Conservation (phyloP, 1,284 basidiomycete species). For the Pisolithus thermaeus region DNA sequence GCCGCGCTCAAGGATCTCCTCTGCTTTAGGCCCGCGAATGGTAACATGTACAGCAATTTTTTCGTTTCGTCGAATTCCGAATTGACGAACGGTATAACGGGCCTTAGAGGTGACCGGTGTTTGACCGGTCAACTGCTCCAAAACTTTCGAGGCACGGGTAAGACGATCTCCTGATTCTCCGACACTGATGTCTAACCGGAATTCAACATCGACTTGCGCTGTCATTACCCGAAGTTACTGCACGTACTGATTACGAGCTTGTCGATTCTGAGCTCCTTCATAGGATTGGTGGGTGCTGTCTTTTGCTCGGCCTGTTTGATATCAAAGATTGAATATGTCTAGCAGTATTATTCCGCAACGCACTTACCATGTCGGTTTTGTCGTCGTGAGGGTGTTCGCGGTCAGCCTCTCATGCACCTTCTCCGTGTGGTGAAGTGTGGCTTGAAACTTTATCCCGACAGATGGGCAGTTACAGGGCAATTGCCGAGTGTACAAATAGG, state of each 20-base stretch:
- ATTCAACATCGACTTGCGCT: not conserved
- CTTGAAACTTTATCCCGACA: constrained; percentile 40
- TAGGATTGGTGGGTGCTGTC: constrained; percentile 84
- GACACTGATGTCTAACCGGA: constrained; percentile 88
- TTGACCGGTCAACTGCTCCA: constrained; percentile 99
- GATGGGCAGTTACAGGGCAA: constrained; percentile 28
- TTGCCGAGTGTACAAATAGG: constrained; percentile 10
- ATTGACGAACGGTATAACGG: constrained; percentile 98
- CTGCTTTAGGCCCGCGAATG: constrained; percentile 98
- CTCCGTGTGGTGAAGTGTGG: constrained; percentile 33
- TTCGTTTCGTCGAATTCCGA: constrained; percentile 99
- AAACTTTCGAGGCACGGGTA: constrained; percentile 98
- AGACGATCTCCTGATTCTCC: constrained; percentile 99
- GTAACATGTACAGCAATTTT: constrained; percentile 99
- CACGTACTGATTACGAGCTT: constrained; percentile 98
- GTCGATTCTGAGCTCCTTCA: constrained; percentile 96
- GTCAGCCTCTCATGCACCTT: constrained; percentile 1
- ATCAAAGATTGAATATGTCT: not conserved
- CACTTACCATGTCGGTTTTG: constrained; percentile 29
- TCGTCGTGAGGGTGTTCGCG: constrained; percentile 18
- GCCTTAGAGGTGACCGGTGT: constrained; percentile 99
- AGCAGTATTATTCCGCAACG: too few species aligned
- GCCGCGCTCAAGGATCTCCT: constrained; percentile 99
- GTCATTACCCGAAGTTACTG: not conserved
- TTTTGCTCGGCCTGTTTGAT: constrained; percentile 74